Conservation (phyloP, 768 basidiomycete species). For the Termitomyces sp. region DNA sequence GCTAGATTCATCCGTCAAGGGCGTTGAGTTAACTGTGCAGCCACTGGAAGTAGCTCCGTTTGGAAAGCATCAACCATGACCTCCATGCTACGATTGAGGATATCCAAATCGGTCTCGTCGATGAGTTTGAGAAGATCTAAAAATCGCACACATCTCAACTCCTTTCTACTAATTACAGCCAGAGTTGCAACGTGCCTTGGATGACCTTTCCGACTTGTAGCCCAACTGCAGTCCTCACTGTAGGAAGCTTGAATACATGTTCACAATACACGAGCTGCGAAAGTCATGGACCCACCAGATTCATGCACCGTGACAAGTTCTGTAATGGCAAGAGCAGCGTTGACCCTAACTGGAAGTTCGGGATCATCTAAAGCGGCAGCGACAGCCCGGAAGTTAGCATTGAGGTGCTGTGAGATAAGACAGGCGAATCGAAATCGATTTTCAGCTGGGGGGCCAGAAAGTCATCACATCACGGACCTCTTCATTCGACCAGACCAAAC, state of each 20-base stretch:
- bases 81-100: conserved; percentile 80
- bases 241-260: background rate
- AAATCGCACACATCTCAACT: background rate
- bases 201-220: conserved; percentile 85
- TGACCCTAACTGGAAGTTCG: conserved; percentile 81
- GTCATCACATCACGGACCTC: conserved; percentile 41
- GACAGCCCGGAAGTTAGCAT: conserved; percentile 60
- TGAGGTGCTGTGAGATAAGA: conserved; percentile 46
- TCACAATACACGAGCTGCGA: background rate
- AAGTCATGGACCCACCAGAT: conserved; percentile 41
- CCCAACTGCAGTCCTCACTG: conserved; percentile 67
- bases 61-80: conserved; percentile 85
- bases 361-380: conserved; percentile 70
- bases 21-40: conserved; percentile 72
- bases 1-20: too few species aligned
- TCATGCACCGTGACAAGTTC: conserved; percentile 68
- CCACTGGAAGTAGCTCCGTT: conserved; percentile 80
- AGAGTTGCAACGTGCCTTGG: conserved; percentile 49
- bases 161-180: background rate
- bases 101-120: conserved; percentile 89
- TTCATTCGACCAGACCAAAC: conserved; percentile 62
- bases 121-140: conserved; percentile 82
- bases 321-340: conserved; percentile 77
- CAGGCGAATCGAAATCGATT: background rate
- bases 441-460: background rate